Evolutionary conservation across 495 filamentous ascomycete species (phyloP), one percentile per base, ranked within the genome.

Genomic region (Rhizodiscina lignyota): DNA sequence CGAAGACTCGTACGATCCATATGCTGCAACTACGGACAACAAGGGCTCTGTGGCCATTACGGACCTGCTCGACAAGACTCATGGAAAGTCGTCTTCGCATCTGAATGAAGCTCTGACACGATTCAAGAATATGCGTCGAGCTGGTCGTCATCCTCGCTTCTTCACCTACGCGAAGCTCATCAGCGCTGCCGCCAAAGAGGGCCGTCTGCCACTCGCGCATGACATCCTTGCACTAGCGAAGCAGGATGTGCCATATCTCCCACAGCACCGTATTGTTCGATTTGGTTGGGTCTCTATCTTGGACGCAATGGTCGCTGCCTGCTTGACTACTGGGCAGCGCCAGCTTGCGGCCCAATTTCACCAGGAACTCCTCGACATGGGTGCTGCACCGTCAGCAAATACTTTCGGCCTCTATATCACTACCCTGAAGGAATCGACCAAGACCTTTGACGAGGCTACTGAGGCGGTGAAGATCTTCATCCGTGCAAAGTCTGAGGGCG

Each of bases 391-490:
- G 21, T 85, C 89, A 1, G 91, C 89, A 34, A 97, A 97, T 62
- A 97, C 89, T 6, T 97, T 87, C 43, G 89, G 89, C 33, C 69
- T 96, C 4, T 97, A 96, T 64, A 97, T 97, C 59, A 94, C 92
- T 18, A 96, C 87, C 2, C 63, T 96, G 38, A 93, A 94, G 59
- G 85, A 92, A 47, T 89, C 85, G 0, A 81, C 84, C 48, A 92
- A 93, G 68, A 94, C 83, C 1, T 94, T 93, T 37, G 89, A 97
- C 49, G 89, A 97, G 54, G 89, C 89, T 26, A 80, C 83, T 10
- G 89, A 97, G 53, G 89, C 89, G 28, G 74, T 96, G 51, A 87
- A 87, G 61, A 92, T 96, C 55, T 96, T 97, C 66, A 79, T 83
- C 47, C 80, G 81, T 38, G 87, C 89, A 38, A 81, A 85, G 55